Evolutionary conservation across 202 grass and related monocot species (phyloP), one percentile per base, ranked within the genome.

Genomic region (Panicum virgatum): DNA sequence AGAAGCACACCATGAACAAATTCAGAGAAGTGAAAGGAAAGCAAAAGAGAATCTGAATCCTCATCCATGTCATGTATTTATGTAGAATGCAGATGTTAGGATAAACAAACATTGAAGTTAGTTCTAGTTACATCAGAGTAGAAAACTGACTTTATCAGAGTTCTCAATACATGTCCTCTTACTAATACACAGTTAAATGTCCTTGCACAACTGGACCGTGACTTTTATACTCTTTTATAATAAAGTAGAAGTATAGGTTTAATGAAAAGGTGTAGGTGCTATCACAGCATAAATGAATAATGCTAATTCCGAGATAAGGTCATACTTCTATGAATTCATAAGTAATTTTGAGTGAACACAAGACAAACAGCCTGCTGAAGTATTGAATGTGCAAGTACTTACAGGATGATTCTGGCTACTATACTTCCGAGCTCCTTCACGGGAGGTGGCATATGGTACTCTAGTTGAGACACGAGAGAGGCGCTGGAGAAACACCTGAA

Each of bases 401-500:
- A 95, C 87, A 86, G 58, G 72, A 80, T 73, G 26, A 73, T 77
- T 86, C 64, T 54, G 79, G 69, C 12, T 76, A 73, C 54, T 19
- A 80, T 83, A 61, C 73, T 91, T 89, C 79, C 69, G 62, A 29
- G 80, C 58, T 57, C 79, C 86, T 73, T 91, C 87, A 81, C 15
- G 72, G 58, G 77, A 82, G 26, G 80, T 8, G 6, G 79, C 64
- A 77, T 84, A 76, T 0, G 43, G 43, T 61, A 67, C 52, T 1
- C 62, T 30, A 56, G 66, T 58, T n/a, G 77, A 81, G 32, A 69
- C 66, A 44, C 40, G 62, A 75, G 93, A 96, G 68, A 88, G 29
- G 36, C 67, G 68, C 20, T 7, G 69, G 29, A 89, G 46, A 72
- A 97, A 80, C 57, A 85, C 89, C 67, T 89, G 69, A 82, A 93